Conservation (phyloP, 2,329 filamentous ascomycete species). For the Scedosporium dehoogii region DNA sequence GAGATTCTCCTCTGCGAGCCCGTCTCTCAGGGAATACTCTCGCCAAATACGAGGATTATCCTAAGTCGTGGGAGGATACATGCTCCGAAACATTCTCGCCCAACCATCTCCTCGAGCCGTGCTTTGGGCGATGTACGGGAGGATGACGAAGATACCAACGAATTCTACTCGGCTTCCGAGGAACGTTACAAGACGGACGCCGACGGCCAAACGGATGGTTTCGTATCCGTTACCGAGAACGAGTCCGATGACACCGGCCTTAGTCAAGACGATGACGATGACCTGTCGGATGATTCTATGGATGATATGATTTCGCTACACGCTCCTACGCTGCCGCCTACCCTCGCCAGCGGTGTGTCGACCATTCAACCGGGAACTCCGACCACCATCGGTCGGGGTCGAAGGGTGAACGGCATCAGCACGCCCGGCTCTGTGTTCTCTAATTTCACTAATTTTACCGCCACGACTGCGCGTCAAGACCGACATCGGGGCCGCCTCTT, state of each 20-base stretch:
- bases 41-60: conserved; percentile 72
- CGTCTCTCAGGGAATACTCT: conserved; percentile 75
- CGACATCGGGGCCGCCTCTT: conserved; percentile 69
- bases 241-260: conserved; percentile 51
- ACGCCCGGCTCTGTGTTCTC: conserved; percentile 88
- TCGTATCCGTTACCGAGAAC: conserved; percentile 50
- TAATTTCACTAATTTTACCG: conserved; percentile 77
- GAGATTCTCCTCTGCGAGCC: conserved; percentile 91
- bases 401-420: conserved; percentile 58
- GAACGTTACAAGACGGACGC: conserved; percentile 55
- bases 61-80: conserved; percentile 56
- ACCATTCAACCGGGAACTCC: conserved; percentile 75
- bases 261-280: conserved; percentile 63
- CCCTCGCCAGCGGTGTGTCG: conserved; percentile 68
- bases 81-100: conserved; percentile 38
- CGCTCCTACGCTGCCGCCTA: conserved; percentile 67
- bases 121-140: conserved; percentile 49
- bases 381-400: conserved; percentile 57
- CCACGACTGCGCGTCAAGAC: conserved; percentile 68
- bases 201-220: conserved; percentile 43
- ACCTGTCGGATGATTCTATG: conserved; percentile 78
- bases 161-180: conserved; percentile 87
- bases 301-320: conserved; percentile 90
- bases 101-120: conserved; percentile 36
- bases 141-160: conserved; percentile 75